Base-by-base conservation (phyloP, 2,329 filamentous ascomycete species). In the Pseudopithomyces maydicus region DNA sequence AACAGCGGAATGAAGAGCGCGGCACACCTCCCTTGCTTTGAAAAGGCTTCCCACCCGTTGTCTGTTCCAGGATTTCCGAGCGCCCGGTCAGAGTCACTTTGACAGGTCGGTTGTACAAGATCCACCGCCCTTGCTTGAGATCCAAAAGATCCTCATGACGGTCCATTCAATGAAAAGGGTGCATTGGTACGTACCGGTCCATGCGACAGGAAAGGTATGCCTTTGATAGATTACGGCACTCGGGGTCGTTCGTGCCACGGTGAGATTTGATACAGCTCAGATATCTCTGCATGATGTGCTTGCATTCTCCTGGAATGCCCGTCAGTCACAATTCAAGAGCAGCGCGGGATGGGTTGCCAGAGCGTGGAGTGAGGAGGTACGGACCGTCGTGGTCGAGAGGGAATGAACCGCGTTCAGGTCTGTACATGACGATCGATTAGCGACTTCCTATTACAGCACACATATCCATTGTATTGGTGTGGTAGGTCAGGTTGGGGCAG, bases 311-410 rank as follows among this genome's bases (percentile, higher is more conserved):
- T 95, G 63, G 58, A 61, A 68, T 66, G 58, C 22, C 51, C 41
- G 61, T 73, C 58, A 74, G 65, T 44, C 17, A 11, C 12, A 38
- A 36, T 32, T 15, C 15, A n/a, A 33, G 42, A 15, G 33, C 35
- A 48, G 38, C 48, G 43, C 36, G 39, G 48, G 43, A 47, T 51
- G 14, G 43, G 15, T 20, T 10, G 44, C 38, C 15, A n/a, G 70
- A 89, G 89, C 91, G 55, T 29, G 52, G 33, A 19, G 29, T 41
- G 35, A 26, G 48, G 54, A 48, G 26, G 36, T 52, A 57, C 71
- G 48, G 79, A 88, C 86, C 92, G 76, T 97, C 92, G 70, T 97
- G 93, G 77, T 98, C 94, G 54, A 98, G 86, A n/a, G 94, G 94
- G 72, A 98, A 98, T 69, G 91, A 96, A 54, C 94, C 94, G 68